A percentile compares a stretch with the other conserved stretches of the same genome.
These are phyloP conservation scores for Mycosphaerella arachidis DNA, from an alignment of 2,329 filamentous ascomycete species.

Conservation along the genomic window DNA sequence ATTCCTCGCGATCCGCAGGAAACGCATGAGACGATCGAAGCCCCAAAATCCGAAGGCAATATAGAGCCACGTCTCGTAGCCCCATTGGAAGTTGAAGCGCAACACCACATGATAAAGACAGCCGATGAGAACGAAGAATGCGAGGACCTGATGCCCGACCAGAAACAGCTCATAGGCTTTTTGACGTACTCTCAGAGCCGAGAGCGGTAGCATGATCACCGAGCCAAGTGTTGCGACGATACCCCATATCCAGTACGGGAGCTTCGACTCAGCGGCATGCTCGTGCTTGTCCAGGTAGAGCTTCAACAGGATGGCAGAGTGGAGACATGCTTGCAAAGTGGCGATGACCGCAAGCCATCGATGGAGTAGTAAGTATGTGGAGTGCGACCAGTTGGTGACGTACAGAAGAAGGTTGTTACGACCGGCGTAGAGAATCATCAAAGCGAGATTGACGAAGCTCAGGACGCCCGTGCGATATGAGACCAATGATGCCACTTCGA, in stretches of 20 bases:
- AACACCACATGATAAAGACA: constrained; percentile 42
- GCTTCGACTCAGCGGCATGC: constrained; percentile 13
- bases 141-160: constrained; percentile 40
- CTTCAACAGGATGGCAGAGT: constrained; percentile 39
- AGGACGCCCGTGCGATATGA: constrained; percentile 42
- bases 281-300: constrained; percentile 34
- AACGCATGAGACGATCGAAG: constrained; percentile 44
- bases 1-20: constrained; percentile 37
- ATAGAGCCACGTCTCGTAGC: constrained; percentile 48
- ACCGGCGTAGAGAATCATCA: constrained; percentile 44
- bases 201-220: constrained; percentile 30
- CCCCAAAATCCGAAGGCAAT: constrained; percentile 42
- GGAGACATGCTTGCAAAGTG: constrained; percentile 44
- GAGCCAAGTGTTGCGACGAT: constrained; percentile 11
- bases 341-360: constrained; percentile 47
- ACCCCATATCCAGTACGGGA: constrained; percentile 27
- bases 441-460: constrained; percentile 39
- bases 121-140: constrained; percentile 41
- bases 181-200: constrained; percentile 37
- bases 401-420: constrained; percentile 49
- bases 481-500: constrained; percentile 19
- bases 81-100: constrained; percentile 38
- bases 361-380: constrained; percentile 48
- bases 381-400: constrained; percentile 48
- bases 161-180: constrained; percentile 45